Conservation (phyloP, 768 basidiomycete species). For the Suillus weaverae region DNA sequence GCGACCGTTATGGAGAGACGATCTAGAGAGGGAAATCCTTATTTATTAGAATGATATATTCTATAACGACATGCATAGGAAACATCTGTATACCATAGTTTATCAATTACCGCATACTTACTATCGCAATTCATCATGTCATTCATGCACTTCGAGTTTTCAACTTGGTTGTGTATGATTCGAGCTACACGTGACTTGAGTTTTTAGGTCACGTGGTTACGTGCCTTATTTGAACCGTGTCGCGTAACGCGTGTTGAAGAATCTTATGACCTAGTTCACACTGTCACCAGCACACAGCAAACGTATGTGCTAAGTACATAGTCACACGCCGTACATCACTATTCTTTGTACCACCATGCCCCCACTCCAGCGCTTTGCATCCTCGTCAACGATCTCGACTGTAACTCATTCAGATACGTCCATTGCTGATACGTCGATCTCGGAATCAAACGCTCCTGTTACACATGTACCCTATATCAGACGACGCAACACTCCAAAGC, state of each 20-base stretch:
- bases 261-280: conserved; percentile 13
- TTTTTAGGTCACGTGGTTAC: conserved; percentile 24
- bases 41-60: not conserved
- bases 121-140: not conserved
- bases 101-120: not conserved
- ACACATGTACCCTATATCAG: conserved; percentile 28
- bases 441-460: not conserved
- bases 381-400: conserved; percentile 7
- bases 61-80: not conserved
- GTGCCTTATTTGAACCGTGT: conserved; percentile 21
- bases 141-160: not conserved
- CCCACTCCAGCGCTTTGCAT: conserved; percentile 5
- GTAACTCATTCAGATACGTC: conserved; percentile 3
- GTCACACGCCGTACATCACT: not conserved
- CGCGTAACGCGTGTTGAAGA: conserved; percentile 18
- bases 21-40: not conserved
- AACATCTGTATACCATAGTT: conserved; percentile 2
- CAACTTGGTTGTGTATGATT: not conserved
- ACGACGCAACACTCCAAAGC: conserved; percentile 33
- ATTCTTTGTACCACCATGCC: conserved; percentile 15
- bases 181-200: conserved; percentile 18
- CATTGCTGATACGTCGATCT: not conserved
- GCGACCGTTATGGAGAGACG: conserved; percentile 7
- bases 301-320: conserved; percentile 17
- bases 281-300: conserved; percentile 10